Conservation (phyloP, 805 yeast genomes). For the Tetrapisispora taiwanensis region DNA sequence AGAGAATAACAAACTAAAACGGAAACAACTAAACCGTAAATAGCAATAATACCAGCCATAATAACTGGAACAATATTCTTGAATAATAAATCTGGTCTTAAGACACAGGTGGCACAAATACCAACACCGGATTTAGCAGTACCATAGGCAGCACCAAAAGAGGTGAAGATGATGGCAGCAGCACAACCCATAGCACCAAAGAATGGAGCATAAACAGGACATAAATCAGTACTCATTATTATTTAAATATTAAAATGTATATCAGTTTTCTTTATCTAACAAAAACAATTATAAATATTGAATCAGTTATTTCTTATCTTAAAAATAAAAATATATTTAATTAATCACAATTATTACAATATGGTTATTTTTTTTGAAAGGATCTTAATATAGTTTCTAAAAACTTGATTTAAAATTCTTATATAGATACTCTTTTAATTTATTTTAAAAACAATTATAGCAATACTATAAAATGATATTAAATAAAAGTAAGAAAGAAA, state of each 20-base stretch:
- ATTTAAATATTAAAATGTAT: background rate
- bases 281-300: too few species aligned
- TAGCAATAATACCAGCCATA: conserved; percentile 99
- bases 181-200: conserved; percentile 99
- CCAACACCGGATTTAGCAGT: conserved; percentile 99
- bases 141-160: conserved; percentile 98
- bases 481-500: too few species aligned
- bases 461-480: background rate
- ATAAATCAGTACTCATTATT: conserved; percentile 25
- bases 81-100: conserved; percentile 92
- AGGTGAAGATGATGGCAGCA: conserved; percentile 96
- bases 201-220: conserved; percentile 62
- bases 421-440: too few species aligned
- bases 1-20: conserved; percentile 87
- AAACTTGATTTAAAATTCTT: too few species aligned
- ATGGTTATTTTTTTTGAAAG: background rate
- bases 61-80: conserved; percentile 93
- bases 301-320: too few species aligned
- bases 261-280: too few species aligned
- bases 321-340: too few species aligned
- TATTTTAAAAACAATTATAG: too few species aligned
- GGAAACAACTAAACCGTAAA: conserved; percentile 93
- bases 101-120: conserved; percentile 94
- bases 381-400: too few species aligned
- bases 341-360: background rate